A percentile compares a stretch with the other conserved stretches of the same genome.
phyloP scores from a whole-genome alignment of 176 grass and related monocot species.

The Rhynchospora pubera region DNA sequence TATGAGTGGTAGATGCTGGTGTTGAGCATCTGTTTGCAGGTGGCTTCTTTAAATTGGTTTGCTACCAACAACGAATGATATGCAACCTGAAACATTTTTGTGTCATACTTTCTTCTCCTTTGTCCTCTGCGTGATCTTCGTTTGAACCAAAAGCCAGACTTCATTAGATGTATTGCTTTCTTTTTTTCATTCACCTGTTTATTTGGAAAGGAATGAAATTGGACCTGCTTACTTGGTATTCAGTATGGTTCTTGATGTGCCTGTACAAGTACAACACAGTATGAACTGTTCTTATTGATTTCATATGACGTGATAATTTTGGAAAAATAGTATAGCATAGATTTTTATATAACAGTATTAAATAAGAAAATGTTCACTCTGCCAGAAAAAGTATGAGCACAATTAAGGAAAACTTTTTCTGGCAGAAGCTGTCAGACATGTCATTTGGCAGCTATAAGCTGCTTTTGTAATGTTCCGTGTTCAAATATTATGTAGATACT shows the following conservation, averaged over 20 bases:
- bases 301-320: background rate
- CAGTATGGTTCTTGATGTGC: background rate
- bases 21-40: background rate
- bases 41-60: background rate
- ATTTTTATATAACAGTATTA: background rate
- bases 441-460: background rate
- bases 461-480: background rate
- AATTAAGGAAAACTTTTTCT: background rate
- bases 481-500: constrained; percentile 34
- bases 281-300: background rate
- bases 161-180: background rate
- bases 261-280: background rate
- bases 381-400: background rate
- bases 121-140: too few relatives aligned
- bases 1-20: background rate
- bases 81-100: too few relatives aligned
- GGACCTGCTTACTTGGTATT: background rate
- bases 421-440: background rate
- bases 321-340: background rate
- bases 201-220: background rate
- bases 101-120: too few relatives aligned
- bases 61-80: background rate
- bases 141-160: too few relatives aligned
- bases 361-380: background rate
- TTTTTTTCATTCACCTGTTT: background rate